phyloP scores from a whole-genome alignment of 73 alveolate species.

The Effrenium voratum region DNA sequence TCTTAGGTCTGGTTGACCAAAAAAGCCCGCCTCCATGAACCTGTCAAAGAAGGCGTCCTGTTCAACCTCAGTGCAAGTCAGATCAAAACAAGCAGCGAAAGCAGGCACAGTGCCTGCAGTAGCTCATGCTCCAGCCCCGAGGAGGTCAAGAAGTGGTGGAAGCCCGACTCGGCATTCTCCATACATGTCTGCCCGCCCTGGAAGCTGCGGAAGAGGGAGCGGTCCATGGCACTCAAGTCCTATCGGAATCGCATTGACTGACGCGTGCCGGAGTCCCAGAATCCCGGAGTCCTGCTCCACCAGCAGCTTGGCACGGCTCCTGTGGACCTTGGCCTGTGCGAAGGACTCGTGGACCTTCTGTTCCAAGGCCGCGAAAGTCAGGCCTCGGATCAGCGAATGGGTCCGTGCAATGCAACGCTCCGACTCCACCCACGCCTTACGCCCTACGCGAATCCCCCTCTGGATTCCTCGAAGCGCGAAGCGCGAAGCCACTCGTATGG shows the following conservation, averaged over 20 bases:
- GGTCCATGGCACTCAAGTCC: too few species aligned
- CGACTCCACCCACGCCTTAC: too few species aligned
- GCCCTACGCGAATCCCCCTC: too few species aligned
- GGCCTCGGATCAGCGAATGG: background rate
- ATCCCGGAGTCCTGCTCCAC: constrained; percentile 22
- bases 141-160: background rate
- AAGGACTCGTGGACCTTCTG: constrained; percentile 30
- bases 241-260: too few species aligned
- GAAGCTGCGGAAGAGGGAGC: constrained; percentile 33
- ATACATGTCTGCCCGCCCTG: constrained; percentile 7
- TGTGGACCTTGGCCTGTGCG: constrained; percentile 14
- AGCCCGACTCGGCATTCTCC: constrained; percentile 11
- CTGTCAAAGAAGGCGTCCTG: background rate
- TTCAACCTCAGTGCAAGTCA: background rate
- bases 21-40: too few species aligned
- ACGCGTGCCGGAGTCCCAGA: too few species aligned
- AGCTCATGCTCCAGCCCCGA: constrained; percentile 35
- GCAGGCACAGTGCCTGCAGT: too few species aligned
- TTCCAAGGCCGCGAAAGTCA: constrained; percentile 42
- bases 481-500: too few species aligned
- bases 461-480: too few species aligned
- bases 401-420: too few species aligned
- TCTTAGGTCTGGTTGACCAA: too few species aligned
- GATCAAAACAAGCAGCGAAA: too few species aligned
- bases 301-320: constrained; percentile 9